Evolutionary conservation across 2,329 filamentous ascomycete species (phyloP).

Genomic region (Thelonectria discophora): DNA sequence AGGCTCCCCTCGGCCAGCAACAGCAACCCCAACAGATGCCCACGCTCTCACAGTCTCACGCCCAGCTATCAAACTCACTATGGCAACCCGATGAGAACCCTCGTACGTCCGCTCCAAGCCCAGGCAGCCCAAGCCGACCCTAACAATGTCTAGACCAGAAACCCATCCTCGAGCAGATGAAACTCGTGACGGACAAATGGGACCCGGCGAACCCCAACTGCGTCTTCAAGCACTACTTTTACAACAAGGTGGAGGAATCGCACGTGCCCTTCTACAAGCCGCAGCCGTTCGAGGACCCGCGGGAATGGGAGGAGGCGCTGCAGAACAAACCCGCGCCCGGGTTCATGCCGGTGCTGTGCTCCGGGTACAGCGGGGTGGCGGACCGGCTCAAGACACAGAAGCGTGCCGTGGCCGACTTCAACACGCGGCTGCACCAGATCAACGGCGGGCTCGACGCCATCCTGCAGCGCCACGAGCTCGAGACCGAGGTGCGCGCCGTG

Average conservation of each 20-base stretch:
- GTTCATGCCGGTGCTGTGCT: conserved; percentile 79
- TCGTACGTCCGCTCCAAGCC: conserved; percentile 53
- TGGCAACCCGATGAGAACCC: conserved; percentile 63
- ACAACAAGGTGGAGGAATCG: conserved; percentile 81
- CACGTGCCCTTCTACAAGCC: conserved; percentile 81
- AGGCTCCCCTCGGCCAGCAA: conserved; percentile 47
- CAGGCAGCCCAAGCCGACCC: no score
- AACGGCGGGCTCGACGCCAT: conserved; percentile 77
- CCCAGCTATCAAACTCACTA: conserved; percentile 58
- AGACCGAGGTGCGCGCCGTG: conserved; percentile 76
- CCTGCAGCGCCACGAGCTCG: conserved; percentile 78
- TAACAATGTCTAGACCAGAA: conserved; percentile 73
- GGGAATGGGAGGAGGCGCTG: conserved; percentile 85
- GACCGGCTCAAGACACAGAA: conserved; percentile 78
- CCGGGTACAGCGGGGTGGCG: conserved; percentile 76
- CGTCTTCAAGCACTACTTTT: conserved; percentile 84
- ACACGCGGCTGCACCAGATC: conserved; percentile 79
- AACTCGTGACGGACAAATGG: conserved; percentile 77
- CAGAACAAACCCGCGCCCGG: conserved; percentile 79
- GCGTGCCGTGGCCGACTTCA: conserved; percentile 73
- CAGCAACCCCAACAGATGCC: conserved; percentile 55
- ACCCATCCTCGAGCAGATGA: conserved; percentile 77
- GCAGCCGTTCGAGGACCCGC: conserved; percentile 73
- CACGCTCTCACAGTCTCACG: conserved; percentile 55
- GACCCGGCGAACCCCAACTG: conserved; percentile 73